These are phyloP conservation scores for Wickerhamiella alocasiicola DNA, from an alignment of 805 yeast species.

Conservation along the genomic window DNA sequence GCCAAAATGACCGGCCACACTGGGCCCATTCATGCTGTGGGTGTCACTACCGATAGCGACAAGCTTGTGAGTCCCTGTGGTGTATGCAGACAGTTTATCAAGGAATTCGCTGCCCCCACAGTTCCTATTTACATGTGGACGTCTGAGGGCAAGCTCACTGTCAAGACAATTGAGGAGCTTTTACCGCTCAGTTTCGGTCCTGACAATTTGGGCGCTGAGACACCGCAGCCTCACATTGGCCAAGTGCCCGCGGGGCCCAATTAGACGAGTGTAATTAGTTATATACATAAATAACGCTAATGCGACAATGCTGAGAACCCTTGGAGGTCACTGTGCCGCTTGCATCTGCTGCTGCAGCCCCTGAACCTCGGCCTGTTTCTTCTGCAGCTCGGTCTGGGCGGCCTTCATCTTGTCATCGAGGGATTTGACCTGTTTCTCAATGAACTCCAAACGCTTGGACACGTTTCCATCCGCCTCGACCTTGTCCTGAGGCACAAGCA, in stretches of 20 bases:
- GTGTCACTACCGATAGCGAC: slow-evolving; percentile 48
- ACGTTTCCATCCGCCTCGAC: slow-evolving; percentile 76
- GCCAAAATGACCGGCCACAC: slow-evolving; percentile 36
- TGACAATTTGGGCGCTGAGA: slow-evolving; percentile 39
- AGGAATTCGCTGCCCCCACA: slow-evolving; percentile 54
- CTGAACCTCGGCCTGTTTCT: slow-evolving; percentile 19
- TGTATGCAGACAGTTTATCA: slow-evolving; percentile 76
- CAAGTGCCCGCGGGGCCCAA: too few relatives aligned
- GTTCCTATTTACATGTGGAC: slow-evolving; percentile 62
- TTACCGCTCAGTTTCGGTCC: slow-evolving; percentile 86
- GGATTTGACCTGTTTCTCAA: slow-evolving; percentile 60
- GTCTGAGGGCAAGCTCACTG: slow-evolving; percentile 28
- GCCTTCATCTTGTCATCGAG: slow-evolving; percentile 59
- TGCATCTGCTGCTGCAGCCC: slow-evolving; percentile 11
- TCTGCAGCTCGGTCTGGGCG: slow-evolving; percentile 44
- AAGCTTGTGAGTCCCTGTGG: slow-evolving; percentile 79
- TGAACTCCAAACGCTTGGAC: slow-evolving; percentile 79
- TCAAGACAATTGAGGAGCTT: slow-evolving; percentile 45
- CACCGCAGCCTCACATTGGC: too few relatives aligned
- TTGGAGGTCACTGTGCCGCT: not conserved
- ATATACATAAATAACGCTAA: not conserved
- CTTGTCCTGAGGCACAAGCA: slow-evolving; percentile 77
- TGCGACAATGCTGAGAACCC: too few relatives aligned
- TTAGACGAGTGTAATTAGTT: too few relatives aligned
- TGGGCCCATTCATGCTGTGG: slow-evolving; percentile 42